Conservation (phyloP, 768 basidiomycete genomes). For the Tulasnella sp. region DNA sequence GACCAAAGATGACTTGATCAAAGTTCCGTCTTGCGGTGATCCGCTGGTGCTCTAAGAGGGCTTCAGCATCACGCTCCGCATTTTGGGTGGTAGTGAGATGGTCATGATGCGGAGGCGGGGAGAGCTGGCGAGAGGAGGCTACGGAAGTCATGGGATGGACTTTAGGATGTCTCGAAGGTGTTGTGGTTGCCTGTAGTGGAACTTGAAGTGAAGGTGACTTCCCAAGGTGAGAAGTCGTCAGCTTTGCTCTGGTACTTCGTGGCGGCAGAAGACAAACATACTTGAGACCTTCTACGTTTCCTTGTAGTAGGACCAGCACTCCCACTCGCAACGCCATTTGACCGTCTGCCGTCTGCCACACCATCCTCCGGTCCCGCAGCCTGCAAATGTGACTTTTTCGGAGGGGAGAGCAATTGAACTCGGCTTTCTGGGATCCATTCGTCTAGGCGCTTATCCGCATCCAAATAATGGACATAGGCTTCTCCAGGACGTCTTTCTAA, state of each 20-base stretch:
- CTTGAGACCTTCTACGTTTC: conserved; percentile 3
- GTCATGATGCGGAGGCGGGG: neutral
- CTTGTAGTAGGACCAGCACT: conserved; percentile 6
- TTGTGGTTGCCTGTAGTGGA: neutral
- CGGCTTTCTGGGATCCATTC: conserved; percentile 52
- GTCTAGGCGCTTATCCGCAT: conserved; percentile 61
- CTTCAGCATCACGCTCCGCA: conserved; percentile 24
- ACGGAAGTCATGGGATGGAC: neutral
- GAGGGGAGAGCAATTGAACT: conserved; percentile 26
- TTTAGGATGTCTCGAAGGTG: neutral
- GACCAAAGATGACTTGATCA: conserved; percentile 74
- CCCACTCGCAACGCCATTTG: conserved; percentile 23
- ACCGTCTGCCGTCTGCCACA: neutral
- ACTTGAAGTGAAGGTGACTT: neutral
- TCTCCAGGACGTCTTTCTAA: conserved; percentile 39
- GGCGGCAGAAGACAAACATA: neutral
- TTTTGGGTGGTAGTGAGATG: neutral
- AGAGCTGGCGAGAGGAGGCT: neutral
- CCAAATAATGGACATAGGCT: conserved; percentile 63
- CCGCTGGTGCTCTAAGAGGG: conserved; percentile 55
- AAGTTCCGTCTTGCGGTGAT: conserved; percentile 69
- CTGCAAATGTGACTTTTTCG: neutral
- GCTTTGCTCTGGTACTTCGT: no score
- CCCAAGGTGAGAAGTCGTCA: no score
- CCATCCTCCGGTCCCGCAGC: neutral